These are phyloP conservation scores for Zygosaccharomyces gambellarensis DNA, from an alignment of 805 yeast species.

Conservation along the genomic window DNA sequence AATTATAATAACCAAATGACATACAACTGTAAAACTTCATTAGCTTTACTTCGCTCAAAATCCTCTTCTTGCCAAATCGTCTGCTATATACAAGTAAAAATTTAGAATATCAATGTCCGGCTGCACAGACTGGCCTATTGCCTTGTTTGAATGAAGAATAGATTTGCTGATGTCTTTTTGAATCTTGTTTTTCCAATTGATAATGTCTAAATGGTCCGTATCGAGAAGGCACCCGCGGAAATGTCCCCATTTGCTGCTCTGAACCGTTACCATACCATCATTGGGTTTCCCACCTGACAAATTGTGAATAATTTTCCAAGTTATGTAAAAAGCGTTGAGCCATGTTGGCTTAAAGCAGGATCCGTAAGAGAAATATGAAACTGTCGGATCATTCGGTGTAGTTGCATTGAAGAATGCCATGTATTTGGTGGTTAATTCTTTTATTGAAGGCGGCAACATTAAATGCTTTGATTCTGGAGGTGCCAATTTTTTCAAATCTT, in stretches of 20 bases:
- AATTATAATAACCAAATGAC: not conserved
- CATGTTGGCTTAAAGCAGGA: slow-evolving; percentile 62
- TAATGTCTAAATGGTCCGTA: slow-evolving; percentile 81
- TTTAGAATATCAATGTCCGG: slow-evolving; percentile 59
- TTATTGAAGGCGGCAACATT: slow-evolving; percentile 43
- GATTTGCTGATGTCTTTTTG: slow-evolving; percentile 33
- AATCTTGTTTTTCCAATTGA: slow-evolving; percentile 68
- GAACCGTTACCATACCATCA: slow-evolving; percentile 82
- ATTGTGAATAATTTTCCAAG: slow-evolving; percentile 59
- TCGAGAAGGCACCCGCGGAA: slow-evolving; percentile 72
- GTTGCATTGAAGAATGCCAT: slow-evolving; percentile 50
- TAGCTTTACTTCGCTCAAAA: slow-evolving; percentile 32
- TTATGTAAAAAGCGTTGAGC: slow-evolving; percentile 53
- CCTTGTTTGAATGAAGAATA: slow-evolving; percentile 28
- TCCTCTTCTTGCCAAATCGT: slow-evolving; percentile 55
- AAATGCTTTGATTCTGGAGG: slow-evolving; percentile 14
- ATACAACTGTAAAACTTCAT: not conserved
- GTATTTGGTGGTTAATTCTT: slow-evolving; percentile 58
- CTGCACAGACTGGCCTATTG: slow-evolving; percentile 30
- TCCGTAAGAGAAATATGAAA: slow-evolving; percentile 78
- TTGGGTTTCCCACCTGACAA: slow-evolving; percentile 49
- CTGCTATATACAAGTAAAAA: slow-evolving; percentile 63
- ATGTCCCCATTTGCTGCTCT: slow-evolving; percentile 77
- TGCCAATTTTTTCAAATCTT: slow-evolving; percentile 25
- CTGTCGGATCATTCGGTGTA: slow-evolving; percentile 53